Conservation (phyloP, 345 rosid species). For the Citrus maxima region DNA sequence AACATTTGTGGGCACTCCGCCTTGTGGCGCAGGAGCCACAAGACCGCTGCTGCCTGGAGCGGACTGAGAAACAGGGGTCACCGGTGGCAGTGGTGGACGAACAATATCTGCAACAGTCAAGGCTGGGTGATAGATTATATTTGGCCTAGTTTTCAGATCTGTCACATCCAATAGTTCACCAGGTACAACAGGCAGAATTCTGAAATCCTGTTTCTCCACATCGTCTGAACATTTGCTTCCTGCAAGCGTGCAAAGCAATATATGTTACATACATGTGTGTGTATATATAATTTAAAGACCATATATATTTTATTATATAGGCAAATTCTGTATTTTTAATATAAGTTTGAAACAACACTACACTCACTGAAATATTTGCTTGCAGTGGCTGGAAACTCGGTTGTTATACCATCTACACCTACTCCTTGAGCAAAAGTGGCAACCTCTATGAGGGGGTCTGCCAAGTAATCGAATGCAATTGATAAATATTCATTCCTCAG, state of each 20-base stretch:
- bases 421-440: conserved; percentile 52
- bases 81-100: conserved; percentile 83
- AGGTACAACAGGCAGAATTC: conserved; percentile 51
- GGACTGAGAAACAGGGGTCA: conserved; percentile 17
- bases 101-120: conserved; percentile 50
- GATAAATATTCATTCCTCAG: conserved; percentile 64
- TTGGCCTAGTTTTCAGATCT: conserved; percentile 23
- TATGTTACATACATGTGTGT: not conserved
- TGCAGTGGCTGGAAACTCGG: conserved; percentile 82
- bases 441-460: conserved; percentile 69
- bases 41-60: conserved; percentile 12
- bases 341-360: not conserved
- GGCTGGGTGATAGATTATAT: conserved; percentile 45
- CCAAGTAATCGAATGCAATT: conserved; percentile 59
- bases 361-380: conserved; percentile 64
- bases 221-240: conserved; percentile 61
- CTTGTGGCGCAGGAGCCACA: conserved; percentile 25
- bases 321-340: not conserved
- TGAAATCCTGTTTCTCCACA: conserved; percentile 18
- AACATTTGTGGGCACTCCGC: conserved; percentile 14
- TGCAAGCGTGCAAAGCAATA: conserved; percentile 22
- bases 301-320: not conserved
- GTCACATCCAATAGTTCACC: conserved; percentile 39
- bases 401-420: conserved; percentile 62
- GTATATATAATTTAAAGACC: too few relatives aligned